Evolutionary conservation across 164 flowering plant genomes (phyloP).

Genomic region (Kalanchoe fedtschenkoi): DNA sequence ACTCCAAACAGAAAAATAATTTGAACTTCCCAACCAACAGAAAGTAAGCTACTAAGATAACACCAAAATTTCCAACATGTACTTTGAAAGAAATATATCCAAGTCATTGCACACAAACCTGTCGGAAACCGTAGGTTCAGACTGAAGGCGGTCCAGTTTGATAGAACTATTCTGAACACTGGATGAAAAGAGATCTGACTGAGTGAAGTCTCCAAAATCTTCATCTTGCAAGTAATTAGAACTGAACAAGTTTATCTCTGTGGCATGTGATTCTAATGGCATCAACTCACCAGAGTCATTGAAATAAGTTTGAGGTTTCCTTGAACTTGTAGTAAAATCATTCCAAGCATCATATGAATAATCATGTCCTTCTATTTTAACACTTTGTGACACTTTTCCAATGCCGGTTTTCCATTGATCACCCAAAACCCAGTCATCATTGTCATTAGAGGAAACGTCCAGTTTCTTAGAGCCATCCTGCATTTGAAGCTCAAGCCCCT

Average conservation of each 20-base stretch:
- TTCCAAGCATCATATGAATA: conserved; percentile 1
- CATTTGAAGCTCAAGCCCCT: background rate
- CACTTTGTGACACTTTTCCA: background rate
- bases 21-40: background rate
- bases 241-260: background rate
- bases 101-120: background rate
- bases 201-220: background rate
- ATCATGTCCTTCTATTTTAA: background rate
- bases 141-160: background rate
- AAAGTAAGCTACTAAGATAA: background rate
- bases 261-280: background rate
- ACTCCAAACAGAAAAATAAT: background rate
- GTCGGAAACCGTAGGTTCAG: background rate
- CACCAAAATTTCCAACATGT: background rate
- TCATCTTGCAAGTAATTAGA: background rate
- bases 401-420: background rate
- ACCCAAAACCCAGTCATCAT: background rate
- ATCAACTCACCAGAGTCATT: background rate
- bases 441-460: background rate
- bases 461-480: background rate
- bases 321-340: conserved; percentile 2
- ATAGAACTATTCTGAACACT: background rate
- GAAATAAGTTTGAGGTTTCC: background rate
- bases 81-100: background rate
- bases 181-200: background rate